A percentile compares a stretch with the other conserved stretches of the same genome.
phyloP scores from a whole-genome alignment of 257 asterid species.

The Euphrasia confusa region DNA sequence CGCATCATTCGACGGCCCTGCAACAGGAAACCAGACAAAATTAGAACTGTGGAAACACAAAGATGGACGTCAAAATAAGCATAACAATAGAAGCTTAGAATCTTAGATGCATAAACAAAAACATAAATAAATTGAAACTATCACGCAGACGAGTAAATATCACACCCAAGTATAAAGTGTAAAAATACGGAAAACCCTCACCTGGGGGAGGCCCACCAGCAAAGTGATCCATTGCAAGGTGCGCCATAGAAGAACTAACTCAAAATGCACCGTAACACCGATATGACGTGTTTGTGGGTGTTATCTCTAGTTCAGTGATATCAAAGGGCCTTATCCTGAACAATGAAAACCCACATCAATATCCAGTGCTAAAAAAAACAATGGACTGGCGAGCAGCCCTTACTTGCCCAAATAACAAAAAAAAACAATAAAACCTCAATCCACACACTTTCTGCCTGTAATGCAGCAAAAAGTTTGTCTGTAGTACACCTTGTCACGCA shows the following conservation, averaged over 20 bases:
- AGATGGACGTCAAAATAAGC: constrained; percentile 3
- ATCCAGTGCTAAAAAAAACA: constrained; percentile 13
- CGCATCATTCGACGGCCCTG: constrained; percentile 63
- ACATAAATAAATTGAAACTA: background rate
- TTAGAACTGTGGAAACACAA: constrained; percentile 1
- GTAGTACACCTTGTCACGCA: constrained; percentile 26
- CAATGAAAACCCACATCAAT: constrained; percentile 17
- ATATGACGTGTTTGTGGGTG: constrained; percentile 8
- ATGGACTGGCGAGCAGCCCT: constrained; percentile 13
- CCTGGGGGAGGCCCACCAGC: constrained; percentile 60
- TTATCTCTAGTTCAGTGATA: constrained; percentile 25
- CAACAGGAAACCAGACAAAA: constrained; percentile 24
- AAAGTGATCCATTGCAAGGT: constrained; percentile 45
- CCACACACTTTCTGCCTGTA: constrained; percentile 28
- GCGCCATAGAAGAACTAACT: constrained; percentile 55
- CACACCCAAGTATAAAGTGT: constrained; percentile 11
- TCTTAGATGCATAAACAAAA: constrained; percentile 13
- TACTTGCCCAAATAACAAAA: constrained; percentile 15
- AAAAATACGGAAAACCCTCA: constrained; percentile 27
- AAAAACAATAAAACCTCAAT: constrained; percentile 6
- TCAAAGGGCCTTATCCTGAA: constrained; percentile 25
- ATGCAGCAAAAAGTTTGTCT: constrained; percentile 28
- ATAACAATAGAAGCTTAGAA: background rate
- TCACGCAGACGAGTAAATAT: constrained; percentile 11
- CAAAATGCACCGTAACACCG: constrained; percentile 23